A percentile compares a stretch with the other conserved stretches of the same genome.
phyloP scores from a whole-genome alignment of 495 filamentous ascomycete genomes.

The Aspergillus cavernicola region DNA sequence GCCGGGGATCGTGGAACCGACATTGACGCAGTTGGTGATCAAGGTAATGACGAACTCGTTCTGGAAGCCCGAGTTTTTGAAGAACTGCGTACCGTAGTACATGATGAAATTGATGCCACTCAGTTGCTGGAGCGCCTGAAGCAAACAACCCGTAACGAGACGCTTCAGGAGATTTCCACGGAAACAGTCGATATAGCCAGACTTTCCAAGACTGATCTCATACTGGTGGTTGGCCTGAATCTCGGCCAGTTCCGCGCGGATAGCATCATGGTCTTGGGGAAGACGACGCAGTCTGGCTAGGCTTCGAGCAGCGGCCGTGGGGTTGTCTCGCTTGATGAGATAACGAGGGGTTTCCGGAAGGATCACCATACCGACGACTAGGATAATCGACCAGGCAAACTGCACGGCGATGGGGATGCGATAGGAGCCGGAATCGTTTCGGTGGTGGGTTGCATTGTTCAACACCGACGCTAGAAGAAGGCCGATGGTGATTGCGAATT shows the following conservation, averaged over 20 bases:
- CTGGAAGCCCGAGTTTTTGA: slow-evolving; percentile 60
- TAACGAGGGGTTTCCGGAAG: slow-evolving; percentile 6
- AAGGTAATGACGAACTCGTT: slow-evolving; percentile 69
- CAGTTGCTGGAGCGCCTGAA: slow-evolving; percentile 52
- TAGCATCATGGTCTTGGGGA: not conserved
- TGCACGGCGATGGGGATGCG: slow-evolving; percentile 80
- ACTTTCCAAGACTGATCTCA: not conserved
- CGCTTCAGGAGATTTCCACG: slow-evolving; percentile 65
- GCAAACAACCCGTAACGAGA: slow-evolving; percentile 57
- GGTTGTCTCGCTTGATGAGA: not conserved
- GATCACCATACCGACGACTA: slow-evolving; percentile 36
- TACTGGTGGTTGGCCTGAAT: slow-evolving; percentile 9
- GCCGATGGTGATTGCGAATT: slow-evolving; percentile 78
- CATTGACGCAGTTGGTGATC: slow-evolving; percentile 70
- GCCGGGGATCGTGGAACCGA: slow-evolving; percentile 64
- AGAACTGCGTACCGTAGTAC: slow-evolving; percentile 72
- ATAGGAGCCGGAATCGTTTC: slow-evolving; percentile 62
- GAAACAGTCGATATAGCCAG: slow-evolving; percentile 48
- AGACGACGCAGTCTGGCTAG: not conserved
- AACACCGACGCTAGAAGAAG: slow-evolving; percentile 71
- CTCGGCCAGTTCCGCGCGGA: slow-evolving; percentile 1
- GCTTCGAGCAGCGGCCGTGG: not conserved
- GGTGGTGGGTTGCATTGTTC: slow-evolving; percentile 66
- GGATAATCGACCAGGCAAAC: slow-evolving; percentile 74
- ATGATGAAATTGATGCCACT: slow-evolving; percentile 60